phyloP scores from a whole-genome alignment of 148 eudicot species.

The Selenicereus undatus region DNA sequence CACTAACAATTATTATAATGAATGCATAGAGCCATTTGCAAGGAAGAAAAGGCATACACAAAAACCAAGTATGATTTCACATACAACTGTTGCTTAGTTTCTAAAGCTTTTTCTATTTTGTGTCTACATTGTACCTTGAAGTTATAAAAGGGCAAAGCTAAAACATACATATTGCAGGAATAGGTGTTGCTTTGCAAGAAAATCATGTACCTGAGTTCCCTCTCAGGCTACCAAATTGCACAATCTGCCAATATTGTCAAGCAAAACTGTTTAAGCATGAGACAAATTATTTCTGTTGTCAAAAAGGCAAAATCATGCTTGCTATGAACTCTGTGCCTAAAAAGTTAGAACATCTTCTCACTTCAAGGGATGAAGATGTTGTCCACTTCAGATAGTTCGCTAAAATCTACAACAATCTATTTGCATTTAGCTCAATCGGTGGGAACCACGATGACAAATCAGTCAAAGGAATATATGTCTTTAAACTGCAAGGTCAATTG shows the following conservation, averaged over 20 bases:
- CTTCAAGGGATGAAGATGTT: not conserved
- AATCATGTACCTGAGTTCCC: not conserved
- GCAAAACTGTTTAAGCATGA: not conserved
- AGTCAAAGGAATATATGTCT: not conserved
- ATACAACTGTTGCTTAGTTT: too few relatives aligned
- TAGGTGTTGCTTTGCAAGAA: too few relatives aligned
- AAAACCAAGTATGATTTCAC: too few relatives aligned
- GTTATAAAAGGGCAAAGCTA: too few relatives aligned
- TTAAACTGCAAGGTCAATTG: not conserved
- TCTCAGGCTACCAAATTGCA: not conserved
- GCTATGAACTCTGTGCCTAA: not conserved
- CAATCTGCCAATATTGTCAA: not conserved
- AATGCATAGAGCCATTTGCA: too few relatives aligned
- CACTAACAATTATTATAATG: too few relatives aligned
- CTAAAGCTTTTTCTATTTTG: too few relatives aligned
- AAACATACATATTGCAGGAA: not conserved
- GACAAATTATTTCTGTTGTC: not conserved
- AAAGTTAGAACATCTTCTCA: not conserved
- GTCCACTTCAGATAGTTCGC: not conserved
- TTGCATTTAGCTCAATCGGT: not conserved
- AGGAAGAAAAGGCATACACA: too few relatives aligned
- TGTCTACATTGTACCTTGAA: too few relatives aligned
- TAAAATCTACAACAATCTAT: too few relatives aligned
- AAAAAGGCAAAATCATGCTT: not conserved
- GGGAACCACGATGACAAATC: not conserved